A percentile compares a stretch with the other conserved stretches of the same genome.
Evolutionary conservation across 352 stramenopile genomes (phyloP).

Genomic region (Globisporangium spiculum): DNA sequence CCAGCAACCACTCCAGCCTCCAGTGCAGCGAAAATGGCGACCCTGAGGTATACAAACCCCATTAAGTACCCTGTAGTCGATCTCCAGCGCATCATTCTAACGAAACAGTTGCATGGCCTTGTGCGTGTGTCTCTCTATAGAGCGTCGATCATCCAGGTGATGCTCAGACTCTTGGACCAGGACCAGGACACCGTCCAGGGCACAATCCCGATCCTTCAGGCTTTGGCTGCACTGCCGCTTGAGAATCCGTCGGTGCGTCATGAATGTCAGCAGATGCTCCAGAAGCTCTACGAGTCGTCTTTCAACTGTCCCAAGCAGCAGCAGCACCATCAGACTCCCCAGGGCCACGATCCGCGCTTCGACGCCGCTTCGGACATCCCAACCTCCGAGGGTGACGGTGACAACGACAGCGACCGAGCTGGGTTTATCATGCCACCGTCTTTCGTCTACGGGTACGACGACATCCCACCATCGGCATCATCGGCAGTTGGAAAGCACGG

Average conservation of each 20-base stretch:
- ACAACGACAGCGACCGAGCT: not conserved
- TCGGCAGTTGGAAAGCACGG: not conserved
- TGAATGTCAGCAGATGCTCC: conserved; percentile 40
- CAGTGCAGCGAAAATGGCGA: conserved; percentile 5
- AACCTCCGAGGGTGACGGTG: conserved; percentile 11
- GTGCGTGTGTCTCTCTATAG: conserved; percentile 14
- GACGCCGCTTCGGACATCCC: conserved; percentile 16
- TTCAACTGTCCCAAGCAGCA: not conserved
- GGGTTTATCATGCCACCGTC: conserved; percentile 7
- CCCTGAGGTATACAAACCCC: not conserved
- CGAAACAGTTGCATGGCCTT: not conserved
- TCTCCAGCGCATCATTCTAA: not conserved
- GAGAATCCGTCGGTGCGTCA: conserved; percentile 33
- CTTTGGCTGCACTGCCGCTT: conserved; percentile 38
- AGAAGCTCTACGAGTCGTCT: conserved; percentile 22
- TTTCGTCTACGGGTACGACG: conserved; percentile 19
- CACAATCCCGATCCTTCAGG: conserved; percentile 50
- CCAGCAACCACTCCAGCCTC: not conserved
- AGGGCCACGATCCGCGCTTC: conserved; percentile 4
- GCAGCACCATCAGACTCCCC: not conserved
- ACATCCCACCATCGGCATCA: conserved; percentile 10
- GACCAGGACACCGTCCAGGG: conserved; percentile 42
- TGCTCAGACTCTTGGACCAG: conserved; percentile 58
- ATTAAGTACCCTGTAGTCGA: not conserved
- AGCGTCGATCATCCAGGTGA: conserved; percentile 51